phyloP scores from a whole-genome alignment of 352 stramenopile species.

The Blastocystis sp. region DNA sequence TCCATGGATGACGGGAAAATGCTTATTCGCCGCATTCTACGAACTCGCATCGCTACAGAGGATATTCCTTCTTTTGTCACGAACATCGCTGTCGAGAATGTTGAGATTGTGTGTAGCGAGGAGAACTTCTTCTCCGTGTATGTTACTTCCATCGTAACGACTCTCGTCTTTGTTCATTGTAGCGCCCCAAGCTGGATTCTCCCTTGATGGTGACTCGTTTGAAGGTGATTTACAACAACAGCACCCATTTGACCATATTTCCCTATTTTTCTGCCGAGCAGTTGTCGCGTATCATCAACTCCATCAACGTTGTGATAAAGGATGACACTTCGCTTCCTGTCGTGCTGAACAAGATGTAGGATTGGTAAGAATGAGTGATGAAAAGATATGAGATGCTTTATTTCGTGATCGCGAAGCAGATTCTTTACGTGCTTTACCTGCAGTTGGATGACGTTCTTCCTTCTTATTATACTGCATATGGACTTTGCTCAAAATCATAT shows the following conservation, averaged over 20 bases:
- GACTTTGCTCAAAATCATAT: not conserved
- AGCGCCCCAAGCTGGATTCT: slow-evolving; percentile 6
- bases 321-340: not conserved
- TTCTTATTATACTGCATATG: not conserved
- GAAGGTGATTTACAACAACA: slow-evolving; percentile 48
- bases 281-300: not conserved
- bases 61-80: not conserved
- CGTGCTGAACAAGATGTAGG: not conserved
- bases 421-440: not conserved
- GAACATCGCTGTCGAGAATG: not conserved
- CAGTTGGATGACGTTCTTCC: not conserved
- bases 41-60: not conserved
- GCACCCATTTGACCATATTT: slow-evolving; percentile 14
- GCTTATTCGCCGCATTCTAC: slow-evolving; percentile 27
- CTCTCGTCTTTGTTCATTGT: not conserved
- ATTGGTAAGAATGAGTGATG: not conserved
- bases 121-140: slow-evolving; percentile 23
- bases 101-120: slow-evolving; percentile 13
- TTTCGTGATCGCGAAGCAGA: slow-evolving; percentile 26
- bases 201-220: slow-evolving; percentile 14
- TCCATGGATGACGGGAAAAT: slow-evolving; percentile 15
- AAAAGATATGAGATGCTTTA: slow-evolving; percentile 43
- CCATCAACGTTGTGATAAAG: slow-evolving; percentile 3
- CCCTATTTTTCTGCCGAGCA: slow-evolving; percentile 5
- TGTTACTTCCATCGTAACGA: not conserved